Evolutionary conservation across 768 basidiomycete genomes (phyloP).

Genomic region (Tubosaeta sp.): DNA sequence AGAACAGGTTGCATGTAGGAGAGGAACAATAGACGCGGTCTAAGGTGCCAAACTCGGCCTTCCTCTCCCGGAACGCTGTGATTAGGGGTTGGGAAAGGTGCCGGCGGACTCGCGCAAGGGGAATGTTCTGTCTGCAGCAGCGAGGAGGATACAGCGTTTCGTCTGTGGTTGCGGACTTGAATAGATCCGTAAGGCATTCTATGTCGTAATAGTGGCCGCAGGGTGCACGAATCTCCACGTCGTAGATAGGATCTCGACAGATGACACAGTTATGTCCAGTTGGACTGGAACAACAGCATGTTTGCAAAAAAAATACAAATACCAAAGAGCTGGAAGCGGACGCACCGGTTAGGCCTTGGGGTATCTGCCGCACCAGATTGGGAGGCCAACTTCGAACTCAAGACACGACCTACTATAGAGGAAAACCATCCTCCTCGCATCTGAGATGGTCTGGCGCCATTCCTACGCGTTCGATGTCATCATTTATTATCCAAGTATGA

Average conservation of each 20-base stretch:
- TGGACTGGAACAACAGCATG: not conserved
- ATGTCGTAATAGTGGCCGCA: conserved; percentile 37
- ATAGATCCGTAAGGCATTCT: conserved; percentile 32
- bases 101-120: conserved; percentile 19
- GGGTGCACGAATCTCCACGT: conserved; percentile 6
- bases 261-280: conserved; percentile 32
- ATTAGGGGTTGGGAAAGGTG: conserved; percentile 23
- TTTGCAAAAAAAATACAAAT: not conserved
- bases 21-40: conserved; percentile 37
- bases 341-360: conserved; percentile 1
- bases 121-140: conserved; percentile 34
- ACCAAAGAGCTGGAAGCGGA: not conserved
- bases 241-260: conserved; percentile 15
- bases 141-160: conserved; percentile 40
- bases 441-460: not conserved
- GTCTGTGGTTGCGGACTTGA: conserved; percentile 33
- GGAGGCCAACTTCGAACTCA: not conserved
- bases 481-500: not conserved
- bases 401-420: conserved; percentile 6
- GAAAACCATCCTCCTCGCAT: conserved; percentile 21
- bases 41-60: conserved; percentile 28
- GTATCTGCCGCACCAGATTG: not conserved
- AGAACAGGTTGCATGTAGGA: conserved; percentile 34
- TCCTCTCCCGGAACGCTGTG: conserved; percentile 23
- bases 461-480: conserved; percentile 1